Conservation (phyloP, 2,329 filamentous ascomycete genomes). For the Zymoseptoria brevis region DNA sequence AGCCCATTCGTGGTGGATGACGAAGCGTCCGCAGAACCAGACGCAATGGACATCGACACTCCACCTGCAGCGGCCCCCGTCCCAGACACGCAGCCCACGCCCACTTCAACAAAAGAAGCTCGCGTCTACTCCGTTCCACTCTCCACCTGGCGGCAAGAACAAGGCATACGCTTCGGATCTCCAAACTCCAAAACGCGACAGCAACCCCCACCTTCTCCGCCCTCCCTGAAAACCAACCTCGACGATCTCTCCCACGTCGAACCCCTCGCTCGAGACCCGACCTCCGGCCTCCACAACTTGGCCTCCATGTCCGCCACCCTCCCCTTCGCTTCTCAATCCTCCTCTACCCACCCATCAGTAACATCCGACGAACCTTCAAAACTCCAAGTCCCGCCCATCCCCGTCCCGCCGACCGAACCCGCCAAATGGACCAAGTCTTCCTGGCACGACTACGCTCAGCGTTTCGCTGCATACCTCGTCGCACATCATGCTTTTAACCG, state of each 20-base stretch:
- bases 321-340: slow-evolving; percentile 51
- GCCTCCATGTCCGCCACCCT: slow-evolving; percentile 47
- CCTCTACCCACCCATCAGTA: slow-evolving; percentile 34
- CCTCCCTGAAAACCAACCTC: slow-evolving; percentile 26
- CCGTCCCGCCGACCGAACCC: slow-evolving; percentile 34
- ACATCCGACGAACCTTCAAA: slow-evolving; percentile 32
- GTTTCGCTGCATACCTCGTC: slow-evolving; percentile 49
- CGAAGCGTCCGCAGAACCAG: neutral
- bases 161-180: slow-evolving; percentile 6
- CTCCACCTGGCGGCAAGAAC: slow-evolving; percentile 25
- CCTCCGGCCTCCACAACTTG: slow-evolving; percentile 44
- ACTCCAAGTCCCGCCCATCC: slow-evolving; percentile 44
- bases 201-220: slow-evolving; percentile 6
- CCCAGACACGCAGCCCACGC: slow-evolving; percentile 1
- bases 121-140: slow-evolving; percentile 28
- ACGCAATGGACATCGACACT: slow-evolving; percentile 44
- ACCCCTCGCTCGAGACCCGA: slow-evolving; percentile 39
- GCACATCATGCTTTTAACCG: slow-evolving; percentile 50
- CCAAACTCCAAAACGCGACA: slow-evolving; percentile 14
- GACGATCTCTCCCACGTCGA: slow-evolving; percentile 42
- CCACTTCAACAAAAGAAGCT: slow-evolving; percentile 19
- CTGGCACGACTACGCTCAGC: slow-evolving; percentile 45
- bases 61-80: slow-evolving; percentile 20
- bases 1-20: slow-evolving; percentile 5
- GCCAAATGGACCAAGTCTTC: slow-evolving; percentile 38